Evolutionary conservation across 1,139 yeast species (phyloP).

Genomic region (Suhomyces wounanorum): DNA sequence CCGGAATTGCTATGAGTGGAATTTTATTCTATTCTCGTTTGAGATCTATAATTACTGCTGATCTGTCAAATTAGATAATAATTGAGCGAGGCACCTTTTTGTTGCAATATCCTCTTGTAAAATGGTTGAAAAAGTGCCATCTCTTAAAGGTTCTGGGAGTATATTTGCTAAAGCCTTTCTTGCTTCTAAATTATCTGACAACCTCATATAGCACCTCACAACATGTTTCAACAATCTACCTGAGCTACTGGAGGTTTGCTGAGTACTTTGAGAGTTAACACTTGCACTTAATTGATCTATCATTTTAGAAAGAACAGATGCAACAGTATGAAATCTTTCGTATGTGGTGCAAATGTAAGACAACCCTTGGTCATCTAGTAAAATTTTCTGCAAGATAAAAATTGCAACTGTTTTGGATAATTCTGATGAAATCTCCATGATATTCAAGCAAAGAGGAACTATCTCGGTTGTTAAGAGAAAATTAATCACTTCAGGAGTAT

Average conservation of each 20-base stretch:
- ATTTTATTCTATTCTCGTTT: neutral
- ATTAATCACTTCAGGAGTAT: slow-evolving; percentile 91
- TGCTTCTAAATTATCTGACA: slow-evolving; percentile 89
- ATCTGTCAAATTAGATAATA: slow-evolving; percentile 66
- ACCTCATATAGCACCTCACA: slow-evolving; percentile 87
- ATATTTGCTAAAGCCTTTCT: slow-evolving; percentile 82
- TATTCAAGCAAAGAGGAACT: slow-evolving; percentile 89
- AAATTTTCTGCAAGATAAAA: slow-evolving; percentile 87
- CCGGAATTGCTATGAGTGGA: neutral
- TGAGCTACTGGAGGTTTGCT: slow-evolving; percentile 48
- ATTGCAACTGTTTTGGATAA: slow-evolving; percentile 95
- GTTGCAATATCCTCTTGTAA: slow-evolving; percentile 88
- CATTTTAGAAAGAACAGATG: slow-evolving; percentile 85
- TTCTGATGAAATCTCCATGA: slow-evolving; percentile 95
- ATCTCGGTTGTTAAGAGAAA: slow-evolving; percentile 91
- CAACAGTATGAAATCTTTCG: slow-evolving; percentile 92
- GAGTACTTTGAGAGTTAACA: slow-evolving; percentile 14
- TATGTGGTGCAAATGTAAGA: slow-evolving; percentile 92
- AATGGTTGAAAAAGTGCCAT: slow-evolving; percentile 82
- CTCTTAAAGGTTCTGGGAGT: slow-evolving; percentile 84
- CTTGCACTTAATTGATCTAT: slow-evolving; percentile 66
- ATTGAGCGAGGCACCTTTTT: slow-evolving; percentile 81
- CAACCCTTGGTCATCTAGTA: slow-evolving; percentile 89
- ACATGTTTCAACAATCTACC: slow-evolving; percentile 90
- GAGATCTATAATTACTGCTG: slow-evolving; percentile 18